A percentile compares a stretch with the other conserved stretches of the same genome.
Evolutionary conservation across 78 protist genomes (phyloP).

Genomic region (Isochrysis galbana): DNA sequence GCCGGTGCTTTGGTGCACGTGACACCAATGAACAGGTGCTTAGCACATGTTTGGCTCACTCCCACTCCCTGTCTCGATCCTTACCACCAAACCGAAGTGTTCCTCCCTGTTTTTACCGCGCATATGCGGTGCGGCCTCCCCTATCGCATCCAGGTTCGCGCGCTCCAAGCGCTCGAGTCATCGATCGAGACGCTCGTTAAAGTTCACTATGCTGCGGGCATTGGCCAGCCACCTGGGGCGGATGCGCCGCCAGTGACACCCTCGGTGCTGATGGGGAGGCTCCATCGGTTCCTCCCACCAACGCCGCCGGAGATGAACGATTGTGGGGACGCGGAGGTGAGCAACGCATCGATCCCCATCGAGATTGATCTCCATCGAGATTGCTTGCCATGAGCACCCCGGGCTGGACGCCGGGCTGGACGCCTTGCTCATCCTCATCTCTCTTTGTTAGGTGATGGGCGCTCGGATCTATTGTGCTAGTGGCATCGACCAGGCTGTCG

Average conservation of each 20-base stretch:
- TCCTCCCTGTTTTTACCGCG: not conserved
- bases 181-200: constrained; percentile 11
- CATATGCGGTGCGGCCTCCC: not conserved
- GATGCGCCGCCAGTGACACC: not conserved
- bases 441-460: not conserved
- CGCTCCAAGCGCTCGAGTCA: not conserved
- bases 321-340: not conserved
- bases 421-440: not conserved
- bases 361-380: too few species aligned
- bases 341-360: too few species aligned
- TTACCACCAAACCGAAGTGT: not conserved
- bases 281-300: not conserved
- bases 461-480: not conserved
- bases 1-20: not conserved
- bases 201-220: not conserved
- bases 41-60: too few species aligned
- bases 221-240: not conserved
- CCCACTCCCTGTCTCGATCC: not conserved
- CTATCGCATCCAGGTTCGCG: not conserved
- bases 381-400: not conserved
- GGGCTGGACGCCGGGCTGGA: not conserved
- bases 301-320: not conserved
- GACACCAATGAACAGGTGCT: not conserved
- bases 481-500: not conserved
- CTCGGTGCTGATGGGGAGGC: not conserved